These are phyloP conservation scores for Microdochium paspali DNA, from an alignment of 2,329 filamentous ascomycete genomes.

Conservation along the genomic window DNA sequence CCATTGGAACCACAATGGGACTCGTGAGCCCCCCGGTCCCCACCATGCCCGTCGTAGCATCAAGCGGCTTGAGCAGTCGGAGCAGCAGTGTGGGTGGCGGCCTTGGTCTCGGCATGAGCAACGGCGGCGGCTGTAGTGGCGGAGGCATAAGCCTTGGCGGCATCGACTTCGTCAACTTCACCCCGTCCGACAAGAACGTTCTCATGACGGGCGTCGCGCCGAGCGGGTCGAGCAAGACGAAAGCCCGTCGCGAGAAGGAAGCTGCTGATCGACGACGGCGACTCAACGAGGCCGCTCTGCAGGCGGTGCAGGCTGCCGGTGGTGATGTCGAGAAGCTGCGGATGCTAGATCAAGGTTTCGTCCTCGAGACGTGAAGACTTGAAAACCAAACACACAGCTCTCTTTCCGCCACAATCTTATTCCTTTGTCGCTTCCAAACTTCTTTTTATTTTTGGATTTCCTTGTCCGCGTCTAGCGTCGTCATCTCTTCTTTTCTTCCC, in stretches of 20 bases:
- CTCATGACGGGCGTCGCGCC: slow-evolving; percentile 88
- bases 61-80: not conserved
- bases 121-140: no score
- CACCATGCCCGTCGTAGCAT: no score
- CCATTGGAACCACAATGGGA: not conserved
- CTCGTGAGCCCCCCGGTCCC: not conserved
- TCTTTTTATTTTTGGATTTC: no score
- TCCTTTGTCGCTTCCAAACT: no score
- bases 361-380: not conserved
- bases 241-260: slow-evolving; percentile 84
- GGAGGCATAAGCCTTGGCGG: slow-evolving; percentile 12
- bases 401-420: no score
- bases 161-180: slow-evolving; percentile 81
- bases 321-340: slow-evolving; percentile 49
- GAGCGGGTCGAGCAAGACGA: slow-evolving; percentile 86
- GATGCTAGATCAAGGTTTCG: not conserved
- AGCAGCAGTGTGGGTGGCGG: not conserved
- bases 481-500: no score
- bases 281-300: slow-evolving; percentile 58
- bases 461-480: no score
- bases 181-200: slow-evolving; percentile 64
- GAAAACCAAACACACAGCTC: no score
- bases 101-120: slow-evolving; percentile 2
- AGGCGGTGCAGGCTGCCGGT: slow-evolving; percentile 60
- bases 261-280: slow-evolving; percentile 65